These are phyloP conservation scores for Talaromyces sp. DNA, from an alignment of 2,329 filamentous ascomycete genomes.

Conservation along the genomic window DNA sequence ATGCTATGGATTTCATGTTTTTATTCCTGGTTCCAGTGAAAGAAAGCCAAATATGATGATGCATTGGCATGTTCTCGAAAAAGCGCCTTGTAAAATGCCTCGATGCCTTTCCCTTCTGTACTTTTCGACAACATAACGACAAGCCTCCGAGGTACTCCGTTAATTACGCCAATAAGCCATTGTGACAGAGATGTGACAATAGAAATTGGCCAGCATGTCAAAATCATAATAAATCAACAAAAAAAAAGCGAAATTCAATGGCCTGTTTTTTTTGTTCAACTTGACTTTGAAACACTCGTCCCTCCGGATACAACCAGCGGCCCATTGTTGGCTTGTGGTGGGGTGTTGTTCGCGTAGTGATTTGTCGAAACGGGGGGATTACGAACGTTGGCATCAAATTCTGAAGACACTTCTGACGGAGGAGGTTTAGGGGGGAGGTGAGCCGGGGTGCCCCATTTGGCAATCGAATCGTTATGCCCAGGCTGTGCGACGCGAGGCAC, in stretches of 20 bases:
- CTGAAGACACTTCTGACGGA: slow-evolving; percentile 42
- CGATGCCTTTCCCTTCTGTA: not conserved
- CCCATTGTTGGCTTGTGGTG: slow-evolving; percentile 24
- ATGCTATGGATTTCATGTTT: not conserved
- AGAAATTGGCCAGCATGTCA: slow-evolving; percentile 49
- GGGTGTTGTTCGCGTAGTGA: slow-evolving; percentile 20
- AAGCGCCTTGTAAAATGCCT: not conserved
- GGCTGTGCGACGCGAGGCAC: slow-evolving; percentile 19
- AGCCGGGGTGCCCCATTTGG: slow-evolving; percentile 49
- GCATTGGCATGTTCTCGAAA: not conserved
- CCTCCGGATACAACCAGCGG: slow-evolving; percentile 39
- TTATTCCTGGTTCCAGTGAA: not conserved
- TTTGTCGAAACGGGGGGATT: slow-evolving; percentile 17
- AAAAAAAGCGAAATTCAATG: slow-evolving; percentile 79
- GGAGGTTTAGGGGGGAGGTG: slow-evolving; percentile 48
- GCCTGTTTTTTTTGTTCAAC: slow-evolving; percentile 73
- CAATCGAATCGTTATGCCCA: slow-evolving; percentile 35
- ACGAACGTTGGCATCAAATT: slow-evolving; percentile 37
- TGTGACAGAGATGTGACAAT: not conserved
- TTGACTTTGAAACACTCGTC: slow-evolving; percentile 22
- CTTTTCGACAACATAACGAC: not conserved
- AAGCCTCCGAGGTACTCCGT: not conserved
- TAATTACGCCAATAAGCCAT: not conserved
- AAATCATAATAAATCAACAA: slow-evolving; percentile 81
- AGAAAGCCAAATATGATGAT: not conserved